Percentiles rank a stretch among this genome's conserved stretches.
Conservation (phyloP, 345 rosid genomes). For the Murraya paniculata region DNA sequence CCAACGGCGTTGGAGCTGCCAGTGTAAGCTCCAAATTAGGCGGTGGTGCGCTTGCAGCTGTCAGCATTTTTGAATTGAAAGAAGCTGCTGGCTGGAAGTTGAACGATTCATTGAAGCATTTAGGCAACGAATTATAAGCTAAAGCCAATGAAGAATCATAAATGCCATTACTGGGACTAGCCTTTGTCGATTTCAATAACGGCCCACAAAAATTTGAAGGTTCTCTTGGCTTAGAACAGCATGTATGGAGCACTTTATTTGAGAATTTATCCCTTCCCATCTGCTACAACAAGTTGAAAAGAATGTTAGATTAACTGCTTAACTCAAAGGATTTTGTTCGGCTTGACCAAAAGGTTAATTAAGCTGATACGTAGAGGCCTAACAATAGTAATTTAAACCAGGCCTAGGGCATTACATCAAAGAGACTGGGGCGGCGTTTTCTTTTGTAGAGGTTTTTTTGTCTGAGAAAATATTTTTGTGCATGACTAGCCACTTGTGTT, state of each 20-base stretch:
- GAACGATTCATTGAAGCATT: neutral
- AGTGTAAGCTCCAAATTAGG: slow-evolving; percentile 28
- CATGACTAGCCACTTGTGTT: slow-evolving; percentile 42
- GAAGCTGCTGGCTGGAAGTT: neutral
- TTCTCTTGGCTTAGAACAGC: neutral
- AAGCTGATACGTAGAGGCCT: no score
- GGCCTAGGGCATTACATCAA: slow-evolving; percentile 15
- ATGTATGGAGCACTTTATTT: neutral
- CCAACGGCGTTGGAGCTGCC: slow-evolving; percentile 14
- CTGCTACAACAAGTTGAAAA: neutral
- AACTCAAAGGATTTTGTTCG: neutral
- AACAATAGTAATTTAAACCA: no score
- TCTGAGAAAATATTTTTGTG: slow-evolving; percentile 37
- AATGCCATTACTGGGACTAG: neutral
- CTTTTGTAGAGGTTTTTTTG: slow-evolving; percentile 5
- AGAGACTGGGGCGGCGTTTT: slow-evolving; percentile 31
- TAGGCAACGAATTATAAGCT: neutral
- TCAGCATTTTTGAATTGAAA: neutral
- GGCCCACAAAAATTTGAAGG: slow-evolving; percentile 1
- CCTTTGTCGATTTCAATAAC: neutral
- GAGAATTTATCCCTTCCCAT: slow-evolving; percentile 7
- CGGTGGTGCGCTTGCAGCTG: neutral
- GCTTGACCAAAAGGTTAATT: no score
- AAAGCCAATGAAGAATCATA: neutral
- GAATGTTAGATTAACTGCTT: neutral